A percentile compares a stretch with the other conserved stretches of the same genome.
These are phyloP conservation scores for Phaeosphaeriaceae sp. DNA, from an alignment of 2,329 filamentous ascomycete species.

Conservation along the genomic window DNA sequence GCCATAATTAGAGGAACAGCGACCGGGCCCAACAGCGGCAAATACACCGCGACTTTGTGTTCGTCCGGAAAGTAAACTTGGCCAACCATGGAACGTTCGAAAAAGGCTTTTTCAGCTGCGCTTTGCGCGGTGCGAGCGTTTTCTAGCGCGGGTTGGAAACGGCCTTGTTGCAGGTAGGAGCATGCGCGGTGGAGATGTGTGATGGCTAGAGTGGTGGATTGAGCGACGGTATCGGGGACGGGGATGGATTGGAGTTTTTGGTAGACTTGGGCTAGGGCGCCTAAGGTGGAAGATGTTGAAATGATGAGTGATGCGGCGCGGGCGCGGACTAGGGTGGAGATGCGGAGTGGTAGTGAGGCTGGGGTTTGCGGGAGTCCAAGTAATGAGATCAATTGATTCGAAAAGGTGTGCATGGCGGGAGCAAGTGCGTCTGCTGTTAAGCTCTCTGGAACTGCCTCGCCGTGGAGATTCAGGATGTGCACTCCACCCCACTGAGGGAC, in stretches of 20 bases:
- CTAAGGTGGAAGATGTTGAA: slow-evolving; percentile 89
- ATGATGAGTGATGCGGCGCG: slow-evolving; percentile 84
- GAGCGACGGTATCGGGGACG: slow-evolving; percentile 85
- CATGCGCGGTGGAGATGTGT: slow-evolving; percentile 79
- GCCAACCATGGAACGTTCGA: slow-evolving; percentile 98
- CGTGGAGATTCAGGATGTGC: slow-evolving; percentile 68
- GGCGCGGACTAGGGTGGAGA: slow-evolving; percentile 85
- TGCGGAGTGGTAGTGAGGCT: slow-evolving; percentile 77
- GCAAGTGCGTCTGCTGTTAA: slow-evolving; percentile 72
- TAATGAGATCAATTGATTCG: slow-evolving; percentile 85
- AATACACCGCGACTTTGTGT: slow-evolving; percentile 95
- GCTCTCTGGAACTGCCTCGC: slow-evolving; percentile 47
- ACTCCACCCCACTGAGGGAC: slow-evolving; percentile 95
- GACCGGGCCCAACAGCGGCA: slow-evolving; percentile 88
- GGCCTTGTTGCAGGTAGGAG: slow-evolving; percentile 66
- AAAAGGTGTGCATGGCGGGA: slow-evolving; percentile 86
- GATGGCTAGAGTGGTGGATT: slow-evolving; percentile 82
- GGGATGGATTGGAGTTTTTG: slow-evolving; percentile 83
- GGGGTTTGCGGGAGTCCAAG: slow-evolving; percentile 83
- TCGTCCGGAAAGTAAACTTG: slow-evolving; percentile 99
- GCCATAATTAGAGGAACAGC: slow-evolving; percentile 89
- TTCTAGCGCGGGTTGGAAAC: slow-evolving; percentile 71
- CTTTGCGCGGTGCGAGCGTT: slow-evolving; percentile 85
- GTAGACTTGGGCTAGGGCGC: slow-evolving; percentile 87
- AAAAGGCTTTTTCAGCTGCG: slow-evolving; percentile 92